Percentiles rank a stretch among this genome's conserved stretches.
Evolutionary conservation across 1,284 basidiomycete species (phyloP).

Genomic region (Rhodotorula sp.): DNA sequence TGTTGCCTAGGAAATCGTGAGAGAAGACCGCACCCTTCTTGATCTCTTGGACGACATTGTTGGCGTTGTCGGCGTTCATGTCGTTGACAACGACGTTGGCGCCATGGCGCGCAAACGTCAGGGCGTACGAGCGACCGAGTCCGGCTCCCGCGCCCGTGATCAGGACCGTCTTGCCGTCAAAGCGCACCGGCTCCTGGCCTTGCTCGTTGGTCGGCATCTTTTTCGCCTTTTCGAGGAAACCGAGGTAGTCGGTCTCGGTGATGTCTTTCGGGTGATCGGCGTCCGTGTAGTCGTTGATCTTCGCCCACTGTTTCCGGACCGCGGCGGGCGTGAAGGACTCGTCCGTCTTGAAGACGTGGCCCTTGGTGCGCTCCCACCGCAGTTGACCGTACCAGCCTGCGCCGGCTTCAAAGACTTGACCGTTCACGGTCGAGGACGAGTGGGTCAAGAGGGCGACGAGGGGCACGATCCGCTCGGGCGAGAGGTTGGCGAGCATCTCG

Average conservation of each 20-base stretch:
- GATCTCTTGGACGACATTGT: conserved; percentile 82
- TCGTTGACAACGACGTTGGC: conserved; percentile 98
- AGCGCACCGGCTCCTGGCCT: conserved; percentile 63
- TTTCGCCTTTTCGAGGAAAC: conserved; percentile 67
- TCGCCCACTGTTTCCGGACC: conserved; percentile 76
- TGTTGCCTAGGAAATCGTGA: conserved; percentile 19
- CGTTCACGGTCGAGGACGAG: conserved; percentile 62
- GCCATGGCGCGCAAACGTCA: conserved; percentile 85
- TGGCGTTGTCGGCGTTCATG: conserved; percentile 71
- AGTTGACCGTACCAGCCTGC: conserved; percentile 91
- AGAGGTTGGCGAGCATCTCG: conserved; percentile 89
- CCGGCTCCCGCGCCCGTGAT: conserved; percentile 93
- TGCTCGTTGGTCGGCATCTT: conserved; percentile 71
- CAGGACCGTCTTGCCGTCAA: conserved; percentile 86
- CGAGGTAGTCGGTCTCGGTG: conserved; percentile 56
- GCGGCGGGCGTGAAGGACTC: conserved; percentile 90
- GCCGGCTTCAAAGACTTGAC: conserved; percentile 88
- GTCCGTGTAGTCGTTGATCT: conserved; percentile 76
- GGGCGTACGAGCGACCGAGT: conserved; percentile 85
- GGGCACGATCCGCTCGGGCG: conserved; percentile 92
- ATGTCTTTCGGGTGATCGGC: conserved; percentile 69
- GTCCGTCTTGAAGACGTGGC: conserved; percentile 84
- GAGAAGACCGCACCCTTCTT: conserved; percentile 58
- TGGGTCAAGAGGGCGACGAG: conserved; percentile 66
- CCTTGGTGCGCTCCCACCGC: conserved; percentile 88